phyloP scores from a whole-genome alignment of 345 rosid species.

The Gossypium arboreum region DNA sequence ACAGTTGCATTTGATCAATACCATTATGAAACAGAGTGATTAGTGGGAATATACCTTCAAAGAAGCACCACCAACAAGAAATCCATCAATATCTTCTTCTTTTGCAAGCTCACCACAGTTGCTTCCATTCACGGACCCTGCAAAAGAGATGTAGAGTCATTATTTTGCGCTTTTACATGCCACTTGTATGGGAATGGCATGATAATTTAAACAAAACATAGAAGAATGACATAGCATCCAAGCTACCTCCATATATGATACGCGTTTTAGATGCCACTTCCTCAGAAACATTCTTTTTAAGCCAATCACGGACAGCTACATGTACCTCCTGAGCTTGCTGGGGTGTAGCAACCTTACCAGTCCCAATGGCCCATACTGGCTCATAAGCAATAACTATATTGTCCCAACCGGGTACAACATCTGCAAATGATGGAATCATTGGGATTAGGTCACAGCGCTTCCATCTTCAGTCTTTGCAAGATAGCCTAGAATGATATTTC shows the following conservation, averaged over 20 bases:
- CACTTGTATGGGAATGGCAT: neutral
- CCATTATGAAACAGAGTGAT: neutral
- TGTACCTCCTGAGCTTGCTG: slow-evolving; percentile 97
- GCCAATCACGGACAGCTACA: slow-evolving; percentile 87
- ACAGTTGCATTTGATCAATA: neutral
- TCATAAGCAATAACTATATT: slow-evolving; percentile 88
- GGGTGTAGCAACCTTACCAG: slow-evolving; percentile 96
- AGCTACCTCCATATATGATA: slow-evolving; percentile 88
- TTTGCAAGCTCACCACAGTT: slow-evolving; percentile 91
- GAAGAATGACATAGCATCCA: neutral
- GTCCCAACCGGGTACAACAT: slow-evolving; percentile 90
- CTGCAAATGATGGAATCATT: slow-evolving; percentile 32
- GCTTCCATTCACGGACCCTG: slow-evolving; percentile 96
- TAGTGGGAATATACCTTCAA: slow-evolving; percentile 55
- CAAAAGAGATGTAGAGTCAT: slow-evolving; percentile 7
- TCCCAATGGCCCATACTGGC: slow-evolving; percentile 99
- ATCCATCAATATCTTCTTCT: slow-evolving; percentile 96
- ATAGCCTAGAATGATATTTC: neutral
- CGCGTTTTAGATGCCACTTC: slow-evolving; percentile 92
- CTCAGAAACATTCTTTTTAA: slow-evolving; percentile 74
- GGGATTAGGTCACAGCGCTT: neutral
- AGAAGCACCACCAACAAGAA: slow-evolving; percentile 98
- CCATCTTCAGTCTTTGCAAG: slow-evolving; percentile 10
- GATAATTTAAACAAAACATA: neutral
- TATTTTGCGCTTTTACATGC: neutral